Evolutionary conservation across 1,284 basidiomycete genomes (phyloP).

Genomic region (Irpex sp.): DNA sequence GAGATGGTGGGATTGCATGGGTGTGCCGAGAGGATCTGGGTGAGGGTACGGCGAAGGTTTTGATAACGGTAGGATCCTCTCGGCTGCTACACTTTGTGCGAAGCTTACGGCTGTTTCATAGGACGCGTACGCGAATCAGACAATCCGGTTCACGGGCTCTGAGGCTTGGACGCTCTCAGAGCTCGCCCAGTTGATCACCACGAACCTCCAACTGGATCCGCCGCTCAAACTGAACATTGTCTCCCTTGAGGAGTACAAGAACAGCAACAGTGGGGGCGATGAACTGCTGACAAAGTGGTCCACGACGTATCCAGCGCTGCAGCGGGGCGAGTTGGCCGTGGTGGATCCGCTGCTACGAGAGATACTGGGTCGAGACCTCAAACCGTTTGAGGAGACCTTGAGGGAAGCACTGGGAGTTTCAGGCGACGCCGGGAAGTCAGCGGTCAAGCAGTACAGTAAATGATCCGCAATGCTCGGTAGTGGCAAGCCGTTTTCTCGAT

Average conservation of each 20-base stretch:
- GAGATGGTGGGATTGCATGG: constrained; percentile 31
- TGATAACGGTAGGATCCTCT: constrained; percentile 16
- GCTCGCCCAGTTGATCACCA: constrained; percentile 21
- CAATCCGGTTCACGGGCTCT: constrained; percentile 26
- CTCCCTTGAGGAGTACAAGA: constrained; percentile 26
- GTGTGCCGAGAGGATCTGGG: constrained; percentile 29
- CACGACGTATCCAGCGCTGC: constrained; percentile 27
- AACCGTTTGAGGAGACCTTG: constrained; percentile 24
- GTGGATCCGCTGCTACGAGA: constrained; percentile 26
- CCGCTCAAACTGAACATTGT: constrained; percentile 21
- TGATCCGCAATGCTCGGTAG: not conserved
- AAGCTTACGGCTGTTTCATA: constrained; percentile 8
- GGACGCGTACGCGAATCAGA: constrained; percentile 26
- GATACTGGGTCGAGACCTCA: constrained; percentile 24
- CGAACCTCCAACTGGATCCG: constrained; percentile 18
- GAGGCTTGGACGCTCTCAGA: constrained; percentile 22
- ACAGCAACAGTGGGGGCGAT: constrained; percentile 21
- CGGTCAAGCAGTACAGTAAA: constrained; percentile 9
- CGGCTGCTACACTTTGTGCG: not conserved
- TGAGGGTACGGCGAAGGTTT: constrained; percentile 30
- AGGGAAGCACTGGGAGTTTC: constrained; percentile 15
- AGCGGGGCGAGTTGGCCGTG: constrained; percentile 24
- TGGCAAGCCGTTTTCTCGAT: too few species aligned
- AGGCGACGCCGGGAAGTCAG: constrained; percentile 5
- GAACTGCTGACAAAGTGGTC: constrained; percentile 28